A percentile compares a stretch with the other conserved stretches of the same genome.
phyloP scores from a whole-genome alignment of 306 rosid species.

The Castanopsis chinensis region DNA sequence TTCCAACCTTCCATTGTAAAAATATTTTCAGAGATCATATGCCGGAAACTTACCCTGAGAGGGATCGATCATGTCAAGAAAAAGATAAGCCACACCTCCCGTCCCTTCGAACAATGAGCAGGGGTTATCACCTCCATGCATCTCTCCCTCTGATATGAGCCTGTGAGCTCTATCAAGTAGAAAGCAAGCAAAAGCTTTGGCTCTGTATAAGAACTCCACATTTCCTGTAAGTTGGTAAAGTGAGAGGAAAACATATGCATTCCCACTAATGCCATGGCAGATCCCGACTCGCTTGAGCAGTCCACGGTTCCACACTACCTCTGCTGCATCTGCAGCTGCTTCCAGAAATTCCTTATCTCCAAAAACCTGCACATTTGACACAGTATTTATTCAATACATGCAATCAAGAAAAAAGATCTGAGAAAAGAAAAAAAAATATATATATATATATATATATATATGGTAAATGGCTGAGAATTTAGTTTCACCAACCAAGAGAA shows the following conservation, averaged over 20 bases:
- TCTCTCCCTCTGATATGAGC: constrained; percentile 52
- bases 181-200: constrained; percentile 71
- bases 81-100: constrained; percentile 64
- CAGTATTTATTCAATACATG: background rate
- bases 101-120: constrained; percentile 63
- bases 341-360: constrained; percentile 53
- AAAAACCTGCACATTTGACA: constrained; percentile 41
- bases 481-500: background rate
- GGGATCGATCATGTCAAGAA: constrained; percentile 58
- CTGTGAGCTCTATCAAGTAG: constrained; percentile 57
- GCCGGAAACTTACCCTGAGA: constrained; percentile 57
- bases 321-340: constrained; percentile 69
- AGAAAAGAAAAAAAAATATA: constrained; percentile 6
- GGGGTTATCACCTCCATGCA: constrained; percentile 69
- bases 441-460: too few species aligned
- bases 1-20: background rate
- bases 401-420: background rate
- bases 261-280: constrained; percentile 75
- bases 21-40: constrained; percentile 43
- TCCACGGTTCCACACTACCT: constrained; percentile 60
- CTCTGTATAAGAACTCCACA: constrained; percentile 43
- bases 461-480: background rate
- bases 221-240: constrained; percentile 61
- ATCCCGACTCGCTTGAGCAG: constrained; percentile 62
- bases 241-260: constrained; percentile 58